Conservation (phyloP, 208 protist species). For the Leishmania tropica region DNA sequence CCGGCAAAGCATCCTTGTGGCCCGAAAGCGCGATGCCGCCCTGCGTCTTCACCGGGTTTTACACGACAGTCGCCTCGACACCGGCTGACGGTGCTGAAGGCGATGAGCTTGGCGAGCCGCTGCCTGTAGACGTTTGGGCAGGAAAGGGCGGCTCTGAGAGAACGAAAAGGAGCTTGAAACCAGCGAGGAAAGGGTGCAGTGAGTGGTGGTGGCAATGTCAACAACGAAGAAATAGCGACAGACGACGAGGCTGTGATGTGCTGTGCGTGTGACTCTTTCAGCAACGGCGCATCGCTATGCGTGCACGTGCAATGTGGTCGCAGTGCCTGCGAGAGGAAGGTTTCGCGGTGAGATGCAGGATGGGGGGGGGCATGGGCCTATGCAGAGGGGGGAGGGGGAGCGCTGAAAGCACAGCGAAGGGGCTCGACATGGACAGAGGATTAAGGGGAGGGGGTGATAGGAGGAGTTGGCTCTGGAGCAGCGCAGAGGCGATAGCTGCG, state of each 20-base stretch:
- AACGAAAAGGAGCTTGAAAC: neutral
- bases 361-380: too few relatives aligned
- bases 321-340: too few relatives aligned
- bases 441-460: neutral
- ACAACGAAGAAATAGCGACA: neutral
- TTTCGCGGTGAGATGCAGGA: too few relatives aligned
- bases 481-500: too few relatives aligned
- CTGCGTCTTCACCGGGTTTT: slow-evolving; percentile 38
- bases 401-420: too few relatives aligned
- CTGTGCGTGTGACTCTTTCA: too few relatives aligned
- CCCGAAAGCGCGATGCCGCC: slow-evolving; percentile 66
- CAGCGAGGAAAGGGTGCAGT: neutral
- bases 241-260: neutral
- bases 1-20: slow-evolving; percentile 63
- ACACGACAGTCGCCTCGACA: slow-evolving; percentile 35
- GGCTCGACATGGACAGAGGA: neutral
- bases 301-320: too few relatives aligned
- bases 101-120: slow-evolving; percentile 52
- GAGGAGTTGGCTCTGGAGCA: neutral
- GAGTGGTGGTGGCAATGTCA: neutral
- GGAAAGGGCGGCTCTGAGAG: neutral
- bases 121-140: slow-evolving; percentile 11
- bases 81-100: slow-evolving; percentile 56
- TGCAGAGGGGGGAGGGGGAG: too few relatives aligned
- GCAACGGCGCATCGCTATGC: too few relatives aligned